Evolutionary conservation across 768 basidiomycete species (phyloP).

Genomic region (Amanita polypyramis): DNA sequence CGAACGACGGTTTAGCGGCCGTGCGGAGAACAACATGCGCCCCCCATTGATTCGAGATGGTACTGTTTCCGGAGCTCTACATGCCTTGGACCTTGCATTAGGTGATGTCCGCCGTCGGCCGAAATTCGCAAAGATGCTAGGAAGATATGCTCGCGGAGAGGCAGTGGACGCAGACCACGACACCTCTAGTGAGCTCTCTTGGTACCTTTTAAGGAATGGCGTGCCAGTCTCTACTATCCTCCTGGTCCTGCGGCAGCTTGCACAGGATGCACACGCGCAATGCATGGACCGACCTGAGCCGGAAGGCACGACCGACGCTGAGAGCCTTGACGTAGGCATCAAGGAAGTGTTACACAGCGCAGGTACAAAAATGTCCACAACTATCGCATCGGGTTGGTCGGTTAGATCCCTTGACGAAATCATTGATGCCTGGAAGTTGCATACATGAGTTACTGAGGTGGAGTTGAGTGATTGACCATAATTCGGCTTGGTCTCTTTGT

Average conservation of each 20-base stretch:
- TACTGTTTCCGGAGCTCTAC: slow-evolving; percentile 54
- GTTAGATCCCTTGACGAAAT: slow-evolving; percentile 58
- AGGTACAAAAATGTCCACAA: slow-evolving; percentile 69
- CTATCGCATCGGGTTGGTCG: slow-evolving; percentile 67
- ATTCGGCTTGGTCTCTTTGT: no score
- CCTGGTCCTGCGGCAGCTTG: slow-evolving; percentile 47
- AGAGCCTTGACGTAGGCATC: slow-evolving; percentile 41
- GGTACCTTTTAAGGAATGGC: slow-evolving; percentile 62
- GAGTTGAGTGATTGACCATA: no score
- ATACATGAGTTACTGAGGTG: background rate
- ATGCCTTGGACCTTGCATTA: slow-evolving; percentile 50
- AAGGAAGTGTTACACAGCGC: slow-evolving; percentile 81
- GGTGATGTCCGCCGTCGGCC: slow-evolving; percentile 31
- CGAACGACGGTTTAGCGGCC: slow-evolving; percentile 65
- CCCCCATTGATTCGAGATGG: slow-evolving; percentile 65
- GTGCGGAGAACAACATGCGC: slow-evolving; percentile 52
- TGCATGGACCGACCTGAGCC: slow-evolving; percentile 40
- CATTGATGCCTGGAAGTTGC: slow-evolving; percentile 41
- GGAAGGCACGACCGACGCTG: slow-evolving; percentile 34
- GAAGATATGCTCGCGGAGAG: slow-evolving; percentile 41
- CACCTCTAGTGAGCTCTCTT: slow-evolving; percentile 37
- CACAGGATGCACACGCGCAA: slow-evolving; percentile 49
- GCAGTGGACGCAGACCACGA: slow-evolving; percentile 9
- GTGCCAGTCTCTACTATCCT: slow-evolving; percentile 67
- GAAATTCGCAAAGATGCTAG: slow-evolving; percentile 32